phyloP scores from a whole-genome alignment of 345 rosid species.

The Mallotus nudiflorus region DNA sequence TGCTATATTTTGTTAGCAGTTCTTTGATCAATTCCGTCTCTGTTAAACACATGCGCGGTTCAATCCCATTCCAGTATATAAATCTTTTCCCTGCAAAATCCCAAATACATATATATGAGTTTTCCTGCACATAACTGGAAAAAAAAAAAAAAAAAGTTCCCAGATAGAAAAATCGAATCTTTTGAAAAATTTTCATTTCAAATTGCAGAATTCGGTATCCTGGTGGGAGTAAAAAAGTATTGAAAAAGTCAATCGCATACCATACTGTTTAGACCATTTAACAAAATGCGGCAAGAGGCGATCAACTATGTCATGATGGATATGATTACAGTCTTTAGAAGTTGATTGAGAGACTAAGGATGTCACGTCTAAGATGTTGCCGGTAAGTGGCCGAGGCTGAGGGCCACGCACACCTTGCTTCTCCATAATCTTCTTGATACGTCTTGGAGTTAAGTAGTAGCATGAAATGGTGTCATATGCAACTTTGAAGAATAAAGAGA shows the following conservation, averaged over 20 bases:
- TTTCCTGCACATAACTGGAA: no score
- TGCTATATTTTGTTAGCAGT: conserved; percentile 62
- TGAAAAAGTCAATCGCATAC: no score
- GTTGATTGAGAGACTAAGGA: conserved; percentile 60
- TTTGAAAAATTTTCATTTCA: no score
- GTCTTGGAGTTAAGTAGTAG: conserved; percentile 69
- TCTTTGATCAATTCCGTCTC: conserved; percentile 82
- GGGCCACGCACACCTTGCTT: conserved; percentile 95
- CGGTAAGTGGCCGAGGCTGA: conserved; percentile 61
- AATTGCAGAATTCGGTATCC: no score
- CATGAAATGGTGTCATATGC: conserved; percentile 57
- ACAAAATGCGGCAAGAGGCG: conserved; percentile 90
- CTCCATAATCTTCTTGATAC: conserved; percentile 69
- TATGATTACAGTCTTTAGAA: conserved; percentile 53
- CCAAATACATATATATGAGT: no score
- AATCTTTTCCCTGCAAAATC: conserved; percentile 79
- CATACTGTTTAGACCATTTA: conserved; percentile 75
- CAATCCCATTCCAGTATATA: conserved; percentile 80
- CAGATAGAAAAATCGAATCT: background rate
- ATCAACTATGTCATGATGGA: conserved; percentile 66
- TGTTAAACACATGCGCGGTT: conserved; percentile 79
- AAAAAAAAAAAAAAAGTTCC: background rate
- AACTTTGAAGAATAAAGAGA: conserved; percentile 37
- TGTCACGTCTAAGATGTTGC: conserved; percentile 74
- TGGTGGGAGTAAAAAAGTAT: background rate